Evolutionary conservation across 345 rosid species (phyloP).

Genomic region (Camelina laxa): DNA sequence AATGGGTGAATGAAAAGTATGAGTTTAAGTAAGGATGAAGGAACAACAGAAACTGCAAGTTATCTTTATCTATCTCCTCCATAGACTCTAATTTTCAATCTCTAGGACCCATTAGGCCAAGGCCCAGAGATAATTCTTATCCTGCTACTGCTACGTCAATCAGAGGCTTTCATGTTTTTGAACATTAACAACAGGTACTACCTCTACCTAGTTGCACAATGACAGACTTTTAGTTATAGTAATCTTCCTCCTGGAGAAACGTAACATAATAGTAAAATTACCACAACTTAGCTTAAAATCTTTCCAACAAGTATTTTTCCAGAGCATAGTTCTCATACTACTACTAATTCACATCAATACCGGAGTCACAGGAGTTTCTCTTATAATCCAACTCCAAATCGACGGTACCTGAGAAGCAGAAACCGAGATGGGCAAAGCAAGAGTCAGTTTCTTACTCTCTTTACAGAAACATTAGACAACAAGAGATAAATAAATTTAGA

Average conservation of each 20-base stretch:
- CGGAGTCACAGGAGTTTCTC: conserved; percentile 29
- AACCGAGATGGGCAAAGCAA: not conserved
- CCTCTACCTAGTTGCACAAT: conserved; percentile 5
- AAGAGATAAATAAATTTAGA: not conserved
- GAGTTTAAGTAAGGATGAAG: too few species aligned
- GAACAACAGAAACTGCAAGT: not conserved
- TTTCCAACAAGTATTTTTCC: conserved; percentile 24
- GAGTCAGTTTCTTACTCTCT: conserved; percentile 10
- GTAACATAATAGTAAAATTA: conserved; percentile 18
- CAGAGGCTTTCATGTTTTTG: conserved; percentile 19
- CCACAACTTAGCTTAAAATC: conserved; percentile 17
- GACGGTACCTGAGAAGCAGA: conserved; percentile 37
- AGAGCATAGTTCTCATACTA: conserved; percentile 30
- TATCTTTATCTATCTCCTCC: too few species aligned
- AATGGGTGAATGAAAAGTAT: too few species aligned
- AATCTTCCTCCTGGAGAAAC: not conserved
- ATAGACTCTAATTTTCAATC: too few species aligned
- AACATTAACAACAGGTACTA: not conserved
- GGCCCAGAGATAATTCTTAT: not conserved
- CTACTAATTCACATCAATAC: conserved; percentile 36
- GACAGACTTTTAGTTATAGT: conserved; percentile 6
- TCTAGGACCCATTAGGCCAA: conserved; percentile 4
- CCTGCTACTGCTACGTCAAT: not conserved
- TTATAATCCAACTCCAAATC: conserved; percentile 33
- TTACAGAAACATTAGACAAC: not conserved